phyloP scores from a whole-genome alignment of 345 rosid genomes.

The Hirschfeldia incana region DNA sequence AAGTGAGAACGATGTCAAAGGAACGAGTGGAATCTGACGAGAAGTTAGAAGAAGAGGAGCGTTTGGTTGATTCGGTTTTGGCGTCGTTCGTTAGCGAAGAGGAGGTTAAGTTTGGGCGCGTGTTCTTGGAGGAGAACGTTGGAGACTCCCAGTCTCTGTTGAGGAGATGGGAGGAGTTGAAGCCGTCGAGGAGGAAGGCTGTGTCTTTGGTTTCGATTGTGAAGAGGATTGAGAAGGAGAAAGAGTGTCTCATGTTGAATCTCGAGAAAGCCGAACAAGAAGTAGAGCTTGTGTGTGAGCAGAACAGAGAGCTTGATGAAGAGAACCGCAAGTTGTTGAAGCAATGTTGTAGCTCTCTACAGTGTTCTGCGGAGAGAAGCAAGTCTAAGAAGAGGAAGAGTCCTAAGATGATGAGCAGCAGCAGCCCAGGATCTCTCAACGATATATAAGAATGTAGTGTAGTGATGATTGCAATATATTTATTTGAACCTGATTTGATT shows the following conservation, averaged over 20 bases:
- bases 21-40: neutral
- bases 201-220: constrained; percentile 22
- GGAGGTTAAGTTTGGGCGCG: constrained; percentile 18
- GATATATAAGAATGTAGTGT: neutral
- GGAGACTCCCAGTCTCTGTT: constrained; percentile 26
- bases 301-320: constrained; percentile 31
- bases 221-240: constrained; percentile 30
- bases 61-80: constrained; percentile 32
- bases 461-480: neutral
- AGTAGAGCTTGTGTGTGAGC: constrained; percentile 35
- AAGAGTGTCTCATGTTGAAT: constrained; percentile 32
- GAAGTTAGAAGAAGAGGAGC: constrained; percentile 9
- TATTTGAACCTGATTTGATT: neutral
- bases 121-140: constrained; percentile 31
- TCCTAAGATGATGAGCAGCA: constrained; percentile 11
- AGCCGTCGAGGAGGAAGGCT: constrained; percentile 30
- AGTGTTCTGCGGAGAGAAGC: constrained; percentile 16
- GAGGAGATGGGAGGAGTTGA: constrained; percentile 30
- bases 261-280: constrained; percentile 37
- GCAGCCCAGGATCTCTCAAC: neutral
- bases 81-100: constrained; percentile 31
- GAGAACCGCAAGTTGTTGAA: constrained; percentile 35
- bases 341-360: constrained; percentile 9
- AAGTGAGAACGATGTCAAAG: constrained; percentile 37
- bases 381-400: constrained; percentile 38